A percentile compares a stretch with the other conserved stretches of the same genome.
phyloP scores from a whole-genome alignment of 1,139 yeast species.

The Zygoascus hellenicus region DNA sequence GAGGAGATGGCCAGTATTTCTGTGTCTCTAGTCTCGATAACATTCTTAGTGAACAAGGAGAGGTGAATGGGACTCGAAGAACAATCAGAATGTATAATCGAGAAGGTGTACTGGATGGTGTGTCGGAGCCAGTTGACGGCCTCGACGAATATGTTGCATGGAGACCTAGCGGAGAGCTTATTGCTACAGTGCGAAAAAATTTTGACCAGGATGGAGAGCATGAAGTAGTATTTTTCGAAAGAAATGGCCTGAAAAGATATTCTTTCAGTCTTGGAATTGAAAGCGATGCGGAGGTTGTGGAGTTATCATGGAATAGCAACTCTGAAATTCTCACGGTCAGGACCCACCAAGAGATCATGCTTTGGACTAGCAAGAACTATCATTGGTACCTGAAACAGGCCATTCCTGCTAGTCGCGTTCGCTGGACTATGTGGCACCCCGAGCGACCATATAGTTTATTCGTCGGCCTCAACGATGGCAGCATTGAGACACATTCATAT shows the following conservation, averaged over 20 bases:
- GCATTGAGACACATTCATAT: slow-evolving; percentile 61
- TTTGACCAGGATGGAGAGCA: slow-evolving; percentile 21
- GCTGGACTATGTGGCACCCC: slow-evolving; percentile 74
- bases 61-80: slow-evolving; percentile 50
- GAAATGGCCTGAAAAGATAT: slow-evolving; percentile 90
- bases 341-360: slow-evolving; percentile 54
- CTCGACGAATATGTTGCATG: slow-evolving; percentile 70
- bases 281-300: slow-evolving; percentile 41
- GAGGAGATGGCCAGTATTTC: slow-evolving; percentile 90
- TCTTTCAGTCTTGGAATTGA: slow-evolving; percentile 70
- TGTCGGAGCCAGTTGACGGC: slow-evolving; percentile 86
- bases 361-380: slow-evolving; percentile 91
- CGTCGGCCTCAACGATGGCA: slow-evolving; percentile 35
- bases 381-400: slow-evolving; percentile 95
- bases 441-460: slow-evolving; percentile 76
- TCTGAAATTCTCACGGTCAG: slow-evolving; percentile 75
- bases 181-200: slow-evolving; percentile 74
- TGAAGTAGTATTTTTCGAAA: slow-evolving; percentile 66
- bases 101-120: slow-evolving; percentile 69
- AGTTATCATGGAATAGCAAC: slow-evolving; percentile 73
- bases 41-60: slow-evolving; percentile 20
- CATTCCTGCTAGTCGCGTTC: slow-evolving; percentile 39
- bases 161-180: slow-evolving; percentile 87
- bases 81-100: slow-evolving; percentile 78
- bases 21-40: slow-evolving; percentile 61